Base-by-base conservation (phyloP, 805 yeast genomes). In the Wickerhamiella brachini region DNA sequence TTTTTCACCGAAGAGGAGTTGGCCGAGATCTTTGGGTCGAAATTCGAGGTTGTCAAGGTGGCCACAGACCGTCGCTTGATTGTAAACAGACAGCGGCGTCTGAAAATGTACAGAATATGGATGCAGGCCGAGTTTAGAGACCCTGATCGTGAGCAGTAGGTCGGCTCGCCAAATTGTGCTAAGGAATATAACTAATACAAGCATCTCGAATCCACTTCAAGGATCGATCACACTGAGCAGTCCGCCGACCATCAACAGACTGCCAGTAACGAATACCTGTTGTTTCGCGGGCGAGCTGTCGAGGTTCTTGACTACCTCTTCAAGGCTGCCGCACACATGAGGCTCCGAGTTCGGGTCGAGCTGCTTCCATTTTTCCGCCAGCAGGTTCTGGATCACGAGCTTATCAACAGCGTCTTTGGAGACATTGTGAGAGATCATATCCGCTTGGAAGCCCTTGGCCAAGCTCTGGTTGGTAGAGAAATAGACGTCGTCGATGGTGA, bases 71-170 rank as follows among this genome's bases (percentile, higher is more conserved):
- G 96, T 64, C 72, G 98, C 59, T 71, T 93, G 59, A 71, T 93
- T 56, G 97, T 93, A 22, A 93, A 93, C 65, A 75, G 98, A 61
- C 89, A 90, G 68, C 82, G 90, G 63, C 84, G 84, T 65, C 69
- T 93, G 56, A 93, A 93, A 68, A 93, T 93, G 98, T 93, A 86
- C 65, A 74, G 98, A 61, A 85, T 88, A 53, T 93, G 98, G 98
- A 69, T 93, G 51, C 98, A 93, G 69, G 97, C 93, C 1, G 88
- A 86, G 23, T 90, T 90, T 52, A 44, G 49, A 1, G 53, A 43
- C 9, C 58, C 56, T n/a, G 41, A 20, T 9, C 17, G n/a, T 6
- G 17, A 37, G 20, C n/a, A 37, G 17, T 7, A 37, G 4, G 15
- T 37, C 5, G 13, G n/a, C n/a, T 37, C 17, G 8, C n/a, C 9